A percentile compares a stretch with the other conserved stretches of the same genome.
phyloP scores from a whole-genome alignment of 192 early-diverging fungal species.

The Podila horticola region DNA sequence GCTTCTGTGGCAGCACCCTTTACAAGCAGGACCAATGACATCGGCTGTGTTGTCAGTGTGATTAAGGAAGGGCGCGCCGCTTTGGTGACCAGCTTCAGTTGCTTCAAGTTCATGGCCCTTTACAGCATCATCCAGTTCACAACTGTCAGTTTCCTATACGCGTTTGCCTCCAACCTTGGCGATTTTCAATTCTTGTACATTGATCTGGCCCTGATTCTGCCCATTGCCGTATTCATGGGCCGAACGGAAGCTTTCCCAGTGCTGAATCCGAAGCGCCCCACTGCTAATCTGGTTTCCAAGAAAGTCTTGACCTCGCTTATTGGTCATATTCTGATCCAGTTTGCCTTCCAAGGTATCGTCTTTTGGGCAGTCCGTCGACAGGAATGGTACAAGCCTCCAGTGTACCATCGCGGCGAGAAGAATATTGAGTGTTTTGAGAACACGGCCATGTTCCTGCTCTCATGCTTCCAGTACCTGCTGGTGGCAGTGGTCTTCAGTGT shows the following conservation, averaged over 20 bases:
- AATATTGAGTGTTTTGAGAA: slow-evolving; percentile 88
- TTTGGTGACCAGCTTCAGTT: slow-evolving; percentile 96
- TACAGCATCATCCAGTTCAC: slow-evolving; percentile 98
- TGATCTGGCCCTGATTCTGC: slow-evolving; percentile 91
- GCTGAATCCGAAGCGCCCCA: slow-evolving; percentile 85
- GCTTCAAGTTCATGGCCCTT: slow-evolving; percentile 99
- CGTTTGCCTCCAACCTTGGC: slow-evolving; percentile 86
- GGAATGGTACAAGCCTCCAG: slow-evolving; percentile 68
- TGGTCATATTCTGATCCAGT: slow-evolving; percentile 88
- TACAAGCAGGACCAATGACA: slow-evolving; percentile 90
- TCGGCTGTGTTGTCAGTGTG: slow-evolving; percentile 92
- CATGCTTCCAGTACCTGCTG: slow-evolving; percentile 93
- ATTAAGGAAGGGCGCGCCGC: slow-evolving; percentile 95
- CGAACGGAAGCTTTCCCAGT: slow-evolving; percentile 82
- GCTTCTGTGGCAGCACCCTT: slow-evolving; percentile 98
- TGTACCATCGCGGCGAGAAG: slow-evolving; percentile 73
- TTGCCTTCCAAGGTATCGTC: slow-evolving; percentile 80
- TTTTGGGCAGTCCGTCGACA: slow-evolving; percentile 80
- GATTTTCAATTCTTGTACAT: slow-evolving; percentile 98
- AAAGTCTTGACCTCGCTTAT: slow-evolving; percentile 93
- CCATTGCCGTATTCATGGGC: slow-evolving; percentile 91
- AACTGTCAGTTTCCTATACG: slow-evolving; percentile 91
- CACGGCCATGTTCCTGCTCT: slow-evolving; percentile 88
- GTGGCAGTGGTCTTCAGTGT: slow-evolving; percentile 93
- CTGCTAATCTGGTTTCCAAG: slow-evolving; percentile 89